Evolutionary conservation across 768 basidiomycete species (phyloP).

Genomic region (Agrocybe praecox): DNA sequence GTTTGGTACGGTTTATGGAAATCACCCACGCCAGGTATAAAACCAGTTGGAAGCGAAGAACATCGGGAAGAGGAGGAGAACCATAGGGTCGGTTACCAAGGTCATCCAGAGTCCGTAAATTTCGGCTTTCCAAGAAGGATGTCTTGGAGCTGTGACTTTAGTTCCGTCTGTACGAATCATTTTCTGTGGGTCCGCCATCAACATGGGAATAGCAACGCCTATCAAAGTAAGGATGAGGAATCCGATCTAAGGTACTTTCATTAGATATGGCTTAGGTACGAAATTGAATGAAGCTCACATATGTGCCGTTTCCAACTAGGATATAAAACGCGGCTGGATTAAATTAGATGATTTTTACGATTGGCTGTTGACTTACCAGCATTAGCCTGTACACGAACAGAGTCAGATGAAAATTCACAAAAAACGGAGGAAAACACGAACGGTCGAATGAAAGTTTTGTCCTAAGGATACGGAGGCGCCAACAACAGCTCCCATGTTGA

Average conservation of each 20-base stretch:
- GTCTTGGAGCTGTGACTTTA: constrained; percentile 58
- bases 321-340: background rate
- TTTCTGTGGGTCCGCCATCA: constrained; percentile 73
- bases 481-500: constrained; percentile 81
- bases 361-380: constrained; percentile 31
- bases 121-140: constrained; percentile 81
- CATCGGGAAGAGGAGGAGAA: constrained; percentile 82
- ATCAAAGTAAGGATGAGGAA: constrained; percentile 75
- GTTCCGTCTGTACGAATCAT: constrained; percentile 80
- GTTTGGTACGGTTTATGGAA: constrained; percentile 16
- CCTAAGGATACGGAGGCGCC: constrained; percentile 77
- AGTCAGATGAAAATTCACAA: constrained; percentile 9
- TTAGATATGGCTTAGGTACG: background rate
- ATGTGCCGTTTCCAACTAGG: constrained; percentile 71
- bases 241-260: constrained; percentile 51
- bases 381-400: constrained; percentile 33
- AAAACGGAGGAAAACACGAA: constrained; percentile 32
- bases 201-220: constrained; percentile 64
- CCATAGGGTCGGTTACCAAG: constrained; percentile 68
- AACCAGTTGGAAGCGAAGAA: constrained; percentile 87
- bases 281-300: constrained; percentile 49
- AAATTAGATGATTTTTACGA: background rate
- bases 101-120: constrained; percentile 69
- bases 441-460: constrained; percentile 65
- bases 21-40: constrained; percentile 78